Base-by-base conservation (phyloP, 2,329 filamentous ascomycete genomes). In the Sclerotinia subarctica region DNA sequence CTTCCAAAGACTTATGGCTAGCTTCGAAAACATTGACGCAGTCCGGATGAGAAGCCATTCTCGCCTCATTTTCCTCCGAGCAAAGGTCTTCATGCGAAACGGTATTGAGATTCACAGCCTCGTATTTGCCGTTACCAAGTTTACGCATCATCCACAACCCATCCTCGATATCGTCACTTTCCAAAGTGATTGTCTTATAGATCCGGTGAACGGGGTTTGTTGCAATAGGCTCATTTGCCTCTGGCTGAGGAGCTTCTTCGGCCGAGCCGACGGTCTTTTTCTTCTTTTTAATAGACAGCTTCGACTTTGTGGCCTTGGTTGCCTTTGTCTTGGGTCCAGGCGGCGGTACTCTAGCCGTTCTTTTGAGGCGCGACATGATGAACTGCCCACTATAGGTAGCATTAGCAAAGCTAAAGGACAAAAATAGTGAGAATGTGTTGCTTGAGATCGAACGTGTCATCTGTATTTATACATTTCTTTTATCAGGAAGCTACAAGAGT, bases 141-240 rank as follows among this genome's bases (percentile, higher is more conserved):
- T 56, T 49, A 17, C 70, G 69, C 10, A 74, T n/a, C 29, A 74
- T 66, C 24, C 64, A 71, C 5, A 73, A 42, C 2, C 73, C 73
- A 67, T 69, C 65, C 32, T 66, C 29, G 13, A 74, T 56, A n/a
- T 70, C 60, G 19, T 46, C 63, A 29, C 69, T 66, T 35, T 60
- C 62, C 24, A 66, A 26, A 29, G 64, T 59, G 56, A 74, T 63
- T 2, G 60, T 69, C 38, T 66, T 46, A 35, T 73, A 71, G 4
- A 72, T 54, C 10, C 65, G 47, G 26, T 69, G 44, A 29, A 67
- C 10, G 19, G 59, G 52, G 24, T 35, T 68, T 7, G 52, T 53
- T 21, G 26, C 51, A 44, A 32, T 19, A 52, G 29, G 3, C 24
- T n/a, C n/a, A n/a, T 13, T 10, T 19, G 29, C 32, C 35, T 62